A percentile compares a stretch with the other conserved stretches of the same genome.
Evolutionary conservation across 225 moss, liverwort and hornwort genomes (phyloP).

Genomic region (Asterella californica): DNA sequence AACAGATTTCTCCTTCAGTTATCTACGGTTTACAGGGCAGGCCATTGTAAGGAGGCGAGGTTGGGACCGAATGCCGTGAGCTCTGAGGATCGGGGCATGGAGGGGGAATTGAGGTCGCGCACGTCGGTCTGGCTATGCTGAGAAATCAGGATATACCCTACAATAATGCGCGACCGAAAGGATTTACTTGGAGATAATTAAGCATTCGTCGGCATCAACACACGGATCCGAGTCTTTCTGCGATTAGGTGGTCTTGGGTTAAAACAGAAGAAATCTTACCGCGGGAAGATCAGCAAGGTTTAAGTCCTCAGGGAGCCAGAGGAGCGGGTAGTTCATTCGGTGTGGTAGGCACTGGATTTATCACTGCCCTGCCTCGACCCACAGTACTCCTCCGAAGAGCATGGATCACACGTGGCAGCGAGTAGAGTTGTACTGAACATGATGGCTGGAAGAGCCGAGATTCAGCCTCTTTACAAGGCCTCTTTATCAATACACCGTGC

Average conservation of each 20-base stretch:
- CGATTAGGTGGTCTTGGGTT: background rate
- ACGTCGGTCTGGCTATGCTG: background rate
- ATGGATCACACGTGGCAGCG: background rate
- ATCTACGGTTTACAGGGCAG: constrained; percentile 4
- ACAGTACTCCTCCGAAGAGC: background rate
- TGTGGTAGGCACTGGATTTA: constrained; percentile 1
- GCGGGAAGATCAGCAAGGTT: constrained; percentile 4
- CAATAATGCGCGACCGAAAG: background rate
- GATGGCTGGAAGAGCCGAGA: constrained; percentile 20
- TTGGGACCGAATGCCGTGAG: background rate
- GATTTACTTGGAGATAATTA: background rate
- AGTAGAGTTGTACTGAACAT: background rate
- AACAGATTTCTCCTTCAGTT: background rate
- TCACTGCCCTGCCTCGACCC: background rate
- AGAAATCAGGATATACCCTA: background rate
- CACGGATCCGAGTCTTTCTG: background rate
- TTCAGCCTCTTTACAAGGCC: background rate
- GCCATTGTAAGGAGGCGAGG: background rate
- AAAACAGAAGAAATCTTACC: background rate
- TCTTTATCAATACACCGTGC: background rate
- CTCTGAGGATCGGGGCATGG: constrained; percentile 1
- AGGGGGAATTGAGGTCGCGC: constrained; percentile 8
- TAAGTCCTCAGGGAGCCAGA: background rate
- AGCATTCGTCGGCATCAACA: constrained; percentile 11
- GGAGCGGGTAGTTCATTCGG: background rate